Percentiles rank a stretch among this genome's conserved stretches.
These are phyloP conservation scores for Penicillium rolfsii DNA, from an alignment of 2,329 filamentous ascomycete species.

Conservation along the genomic window DNA sequence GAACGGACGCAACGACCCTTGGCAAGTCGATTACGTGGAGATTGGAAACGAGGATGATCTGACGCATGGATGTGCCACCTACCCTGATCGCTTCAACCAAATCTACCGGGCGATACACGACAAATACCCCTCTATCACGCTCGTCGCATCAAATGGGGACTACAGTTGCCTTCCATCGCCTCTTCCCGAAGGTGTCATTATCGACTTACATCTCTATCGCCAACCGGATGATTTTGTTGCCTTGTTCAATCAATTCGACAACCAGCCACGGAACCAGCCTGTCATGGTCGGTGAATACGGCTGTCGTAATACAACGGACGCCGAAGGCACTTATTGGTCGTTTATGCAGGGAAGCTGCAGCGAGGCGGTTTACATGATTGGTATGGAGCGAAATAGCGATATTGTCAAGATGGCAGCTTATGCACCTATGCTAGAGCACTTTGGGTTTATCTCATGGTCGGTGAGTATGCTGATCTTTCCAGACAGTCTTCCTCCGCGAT, in stretches of 20 bases:
- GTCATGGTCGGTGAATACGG: slow-evolving; percentile 39
- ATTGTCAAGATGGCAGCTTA: slow-evolving; percentile 43
- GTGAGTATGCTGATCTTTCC: slow-evolving; percentile 23
- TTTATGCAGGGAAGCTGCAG: slow-evolving; percentile 57
- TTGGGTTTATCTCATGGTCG: slow-evolving; percentile 40
- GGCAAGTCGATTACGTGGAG: slow-evolving; percentile 63
- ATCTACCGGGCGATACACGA: slow-evolving; percentile 62
- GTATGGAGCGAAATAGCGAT: slow-evolving; percentile 47
- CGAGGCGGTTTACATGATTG: slow-evolving; percentile 67
- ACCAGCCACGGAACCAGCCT: slow-evolving; percentile 44
- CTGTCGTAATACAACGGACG: slow-evolving; percentile 27
- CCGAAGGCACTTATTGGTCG: slow-evolving; percentile 29
- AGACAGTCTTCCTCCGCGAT: background rate
- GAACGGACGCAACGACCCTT: slow-evolving; percentile 64
- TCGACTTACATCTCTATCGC: slow-evolving; percentile 58
- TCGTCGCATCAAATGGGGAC: slow-evolving; percentile 56
- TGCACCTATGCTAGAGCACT: slow-evolving; percentile 43
- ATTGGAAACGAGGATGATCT: slow-evolving; percentile 70
- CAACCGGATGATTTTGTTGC: slow-evolving; percentile 55
- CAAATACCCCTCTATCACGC: slow-evolving; percentile 59
- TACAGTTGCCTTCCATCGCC: slow-evolving; percentile 31
- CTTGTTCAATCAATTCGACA: slow-evolving; percentile 60
- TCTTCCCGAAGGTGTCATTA: slow-evolving; percentile 43
- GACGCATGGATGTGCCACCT: slow-evolving; percentile 54
- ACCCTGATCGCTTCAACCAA: slow-evolving; percentile 59